Evolutionary conservation across 2,329 filamentous ascomycete genomes (phyloP).

Genomic region (Fusarium illudens): DNA sequence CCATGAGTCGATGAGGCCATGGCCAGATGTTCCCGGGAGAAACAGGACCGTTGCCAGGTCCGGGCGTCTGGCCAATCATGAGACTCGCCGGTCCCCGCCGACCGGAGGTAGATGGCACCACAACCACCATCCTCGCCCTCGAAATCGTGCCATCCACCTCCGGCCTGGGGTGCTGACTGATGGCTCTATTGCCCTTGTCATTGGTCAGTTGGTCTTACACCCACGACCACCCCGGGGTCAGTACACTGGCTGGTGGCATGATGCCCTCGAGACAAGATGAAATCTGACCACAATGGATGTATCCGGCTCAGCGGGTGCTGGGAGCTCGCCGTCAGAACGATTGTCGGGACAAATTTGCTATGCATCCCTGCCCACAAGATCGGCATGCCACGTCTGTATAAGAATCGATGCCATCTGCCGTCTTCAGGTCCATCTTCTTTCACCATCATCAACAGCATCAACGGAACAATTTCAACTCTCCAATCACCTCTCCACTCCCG

Average conservation of each 20-base stretch:
- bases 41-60: conserved; percentile 33
- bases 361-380: conserved; percentile 14
- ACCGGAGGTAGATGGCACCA: conserved; percentile 41
- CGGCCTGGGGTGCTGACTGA: conserved; percentile 37
- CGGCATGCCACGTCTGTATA: conserved; percentile 36
- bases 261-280: conserved; percentile 36
- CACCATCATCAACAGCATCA: conserved; percentile 35
- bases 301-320: conserved; percentile 33
- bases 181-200: neutral
- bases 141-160: conserved; percentile 40
- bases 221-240: conserved; percentile 24
- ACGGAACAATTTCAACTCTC: conserved; percentile 26
- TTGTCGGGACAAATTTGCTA: conserved; percentile 27
- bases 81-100: conserved; percentile 38
- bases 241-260: conserved; percentile 35
- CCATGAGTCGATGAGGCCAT: conserved; percentile 34
- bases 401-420: conserved; percentile 32
- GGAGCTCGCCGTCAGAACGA: conserved; percentile 39
- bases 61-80: conserved; percentile 34
- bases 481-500: conserved; percentile 35
- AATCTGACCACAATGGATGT: conserved; percentile 43
- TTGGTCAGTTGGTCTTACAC: conserved; percentile 26
- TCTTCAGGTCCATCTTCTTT: conserved; percentile 22
- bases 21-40: conserved; percentile 38
- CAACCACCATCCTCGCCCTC: conserved; percentile 19